phyloP scores from a whole-genome alignment of 2,329 filamentous ascomycete genomes.

The Zalaria obscura region DNA sequence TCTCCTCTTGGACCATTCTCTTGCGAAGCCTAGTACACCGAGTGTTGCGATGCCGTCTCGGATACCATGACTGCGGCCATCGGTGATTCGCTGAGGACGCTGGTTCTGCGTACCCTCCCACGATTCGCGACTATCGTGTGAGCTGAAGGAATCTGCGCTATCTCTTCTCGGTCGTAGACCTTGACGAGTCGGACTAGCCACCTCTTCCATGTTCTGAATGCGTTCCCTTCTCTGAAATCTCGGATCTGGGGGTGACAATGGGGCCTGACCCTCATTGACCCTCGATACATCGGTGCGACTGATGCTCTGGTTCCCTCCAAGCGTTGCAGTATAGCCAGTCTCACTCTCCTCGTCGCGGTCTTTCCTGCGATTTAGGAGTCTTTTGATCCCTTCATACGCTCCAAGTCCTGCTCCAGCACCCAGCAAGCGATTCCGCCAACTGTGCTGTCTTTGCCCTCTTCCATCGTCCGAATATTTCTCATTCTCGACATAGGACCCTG shows the following conservation, averaged over 20 bases:
- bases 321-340: conserved; percentile 28
- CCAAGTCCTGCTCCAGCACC: conserved; percentile 32
- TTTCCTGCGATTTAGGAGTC: conserved; percentile 44
- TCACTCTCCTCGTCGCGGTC: conserved; percentile 37
- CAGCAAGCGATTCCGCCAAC: conserved; percentile 31
- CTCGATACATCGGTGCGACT: conserved; percentile 33
- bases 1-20: conserved; percentile 33
- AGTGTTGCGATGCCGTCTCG: conserved; percentile 33
- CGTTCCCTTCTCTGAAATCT: conserved; percentile 2
- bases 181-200: conserved; percentile 1
- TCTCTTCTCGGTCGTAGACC: conserved; percentile 3
- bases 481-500: conserved; percentile 13
- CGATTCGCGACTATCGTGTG: conserved; percentile 6
- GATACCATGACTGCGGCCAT: conserved; percentile 19
- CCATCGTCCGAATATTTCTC: conserved; percentile 22
- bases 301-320: conserved; percentile 29
- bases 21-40: conserved; percentile 24
- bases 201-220: not conserved
- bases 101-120: conserved; percentile 4
- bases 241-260: conserved; percentile 5
- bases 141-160: conserved; percentile 7
- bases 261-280: conserved; percentile 25
- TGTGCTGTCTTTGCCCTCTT: conserved; percentile 12
- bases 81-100: conserved; percentile 7
- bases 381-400: conserved; percentile 19